Conservation (phyloP, 768 basidiomycete species). For the Russula sp. region DNA sequence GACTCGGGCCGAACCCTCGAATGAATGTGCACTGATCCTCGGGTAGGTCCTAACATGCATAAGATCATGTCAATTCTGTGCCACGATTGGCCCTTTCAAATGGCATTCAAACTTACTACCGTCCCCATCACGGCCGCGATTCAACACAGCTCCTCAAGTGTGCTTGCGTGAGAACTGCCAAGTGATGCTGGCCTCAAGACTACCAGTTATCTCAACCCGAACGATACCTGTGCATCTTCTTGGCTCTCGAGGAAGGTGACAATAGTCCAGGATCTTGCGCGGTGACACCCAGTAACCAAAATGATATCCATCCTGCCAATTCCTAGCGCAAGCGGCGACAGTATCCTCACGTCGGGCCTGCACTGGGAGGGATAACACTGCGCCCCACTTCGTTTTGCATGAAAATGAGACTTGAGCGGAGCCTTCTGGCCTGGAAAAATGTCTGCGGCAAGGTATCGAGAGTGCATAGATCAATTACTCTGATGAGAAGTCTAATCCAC, state of each 20-base stretch:
- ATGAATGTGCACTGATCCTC: not conserved
- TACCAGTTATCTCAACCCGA: not conserved
- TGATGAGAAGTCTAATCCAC: not conserved
- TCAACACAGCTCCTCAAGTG: not conserved
- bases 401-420: not conserved
- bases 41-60: not conserved
- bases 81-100: not conserved
- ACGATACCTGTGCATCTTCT: not conserved
- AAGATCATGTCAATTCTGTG: not conserved
- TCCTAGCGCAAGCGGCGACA: too few relatives aligned
- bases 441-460: not conserved
- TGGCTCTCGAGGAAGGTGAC: not conserved
- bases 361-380: slow-evolving; percentile 6
- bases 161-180: not conserved
- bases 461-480: not conserved
- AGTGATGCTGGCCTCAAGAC: not conserved
- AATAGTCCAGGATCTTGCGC: not conserved
- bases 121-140: not conserved
- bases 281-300: not conserved
- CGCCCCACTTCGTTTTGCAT: not conserved
- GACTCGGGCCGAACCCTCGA: too few relatives aligned
- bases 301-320: not conserved
- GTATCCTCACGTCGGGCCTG: not conserved
- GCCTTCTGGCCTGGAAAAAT: not conserved
- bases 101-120: not conserved